Evolutionary conservation across 2,329 filamentous ascomycete species (phyloP).

Genomic region (Chrysoporthe puriensis): DNA sequence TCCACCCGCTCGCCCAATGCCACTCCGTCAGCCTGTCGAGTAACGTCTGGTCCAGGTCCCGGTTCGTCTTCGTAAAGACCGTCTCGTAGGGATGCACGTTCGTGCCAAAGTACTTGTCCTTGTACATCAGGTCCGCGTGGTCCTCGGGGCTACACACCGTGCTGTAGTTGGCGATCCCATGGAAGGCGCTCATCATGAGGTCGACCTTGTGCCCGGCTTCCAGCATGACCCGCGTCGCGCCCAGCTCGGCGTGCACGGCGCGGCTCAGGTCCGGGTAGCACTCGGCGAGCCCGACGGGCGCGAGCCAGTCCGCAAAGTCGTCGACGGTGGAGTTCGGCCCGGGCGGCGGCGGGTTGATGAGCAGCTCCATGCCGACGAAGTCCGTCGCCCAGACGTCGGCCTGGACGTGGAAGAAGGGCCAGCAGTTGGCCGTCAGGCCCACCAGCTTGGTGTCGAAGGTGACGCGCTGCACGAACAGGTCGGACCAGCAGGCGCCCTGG

Average conservation of each 20-base stretch:
- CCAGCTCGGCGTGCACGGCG: slow-evolving; percentile 40
- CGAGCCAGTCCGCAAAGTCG: slow-evolving; percentile 33
- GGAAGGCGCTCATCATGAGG: slow-evolving; percentile 40
- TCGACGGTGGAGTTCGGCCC: slow-evolving; percentile 30
- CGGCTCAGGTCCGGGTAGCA: slow-evolving; percentile 37
- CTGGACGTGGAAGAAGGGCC: slow-evolving; percentile 41
- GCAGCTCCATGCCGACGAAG: slow-evolving; percentile 40
- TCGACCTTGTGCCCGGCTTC: slow-evolving; percentile 40
- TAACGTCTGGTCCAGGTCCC: slow-evolving; percentile 35
- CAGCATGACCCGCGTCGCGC: slow-evolving; percentile 36
- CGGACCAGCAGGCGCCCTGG: slow-evolving; percentile 41
- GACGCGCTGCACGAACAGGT: slow-evolving; percentile 38
- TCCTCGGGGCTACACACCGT: slow-evolving; percentile 30
- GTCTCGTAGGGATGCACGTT: slow-evolving; percentile 43
- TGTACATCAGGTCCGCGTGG: slow-evolving; percentile 35
- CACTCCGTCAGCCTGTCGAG: slow-evolving; percentile 37
- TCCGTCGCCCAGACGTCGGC: slow-evolving; percentile 46
- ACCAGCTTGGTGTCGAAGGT: slow-evolving; percentile 39
- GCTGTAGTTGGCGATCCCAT: slow-evolving; percentile 31
- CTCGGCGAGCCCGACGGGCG: slow-evolving; percentile 36
- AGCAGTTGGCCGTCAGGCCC: slow-evolving; percentile 43
- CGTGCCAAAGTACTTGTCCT: slow-evolving; percentile 38
- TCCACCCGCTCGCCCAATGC: slow-evolving; percentile 32
- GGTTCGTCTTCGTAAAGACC: slow-evolving; percentile 41
- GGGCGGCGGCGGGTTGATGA: slow-evolving; percentile 38